Base-by-base conservation (phyloP, 768 basidiomycete species). In the Steccherinum ochraceum region DNA sequence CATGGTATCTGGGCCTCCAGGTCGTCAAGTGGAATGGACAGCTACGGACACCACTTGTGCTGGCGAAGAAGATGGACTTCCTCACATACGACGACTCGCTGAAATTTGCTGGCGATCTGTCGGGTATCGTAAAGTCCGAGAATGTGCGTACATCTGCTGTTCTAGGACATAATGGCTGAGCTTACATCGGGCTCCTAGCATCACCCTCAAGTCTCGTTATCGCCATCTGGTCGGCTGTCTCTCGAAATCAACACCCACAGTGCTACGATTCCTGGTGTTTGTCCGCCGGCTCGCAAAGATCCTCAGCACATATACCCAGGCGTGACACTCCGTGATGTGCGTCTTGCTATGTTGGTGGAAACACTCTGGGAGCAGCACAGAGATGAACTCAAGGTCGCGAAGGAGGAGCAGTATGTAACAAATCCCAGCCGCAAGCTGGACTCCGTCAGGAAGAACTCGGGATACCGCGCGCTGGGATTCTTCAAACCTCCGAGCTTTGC, bases 291-390 rank as follows among this genome's bases (percentile, higher is more conserved):
- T 19, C 39, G 21, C 1, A 51, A 44, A 11, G 52, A 50, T 39
- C 47, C 41, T 40, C 58, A 24, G 43, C 49, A 51, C 52, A 54
- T 47, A 35, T 35, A 66, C 24, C 68, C 77, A 0, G 74, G 78
- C 12, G 70, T 81, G 41, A 80, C 80, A 0, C 58, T 64, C 4
- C 75, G 75, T 24, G 81, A 83, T 54, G 50, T 79, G 25, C 75
- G 79, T 43, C 62, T 80, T 26, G 80, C 78, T 5, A 61, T 64
- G 5, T 62, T 64, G 12, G 55, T 75, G n/a, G 77, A 82, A 55
- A 51, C 53, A 12, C 44, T 50, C 10, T 56, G 51, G 51, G 48
- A 52, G 13, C 26, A 48, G 48, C 49, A 46, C 24, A 7, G 30
- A 35, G 30, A 35, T 35, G 30, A 35, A 16, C 30, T 35, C 7